Evolutionary conservation across 768 basidiomycete genomes (phyloP).

Genomic region (Calvatia gigantea): DNA sequence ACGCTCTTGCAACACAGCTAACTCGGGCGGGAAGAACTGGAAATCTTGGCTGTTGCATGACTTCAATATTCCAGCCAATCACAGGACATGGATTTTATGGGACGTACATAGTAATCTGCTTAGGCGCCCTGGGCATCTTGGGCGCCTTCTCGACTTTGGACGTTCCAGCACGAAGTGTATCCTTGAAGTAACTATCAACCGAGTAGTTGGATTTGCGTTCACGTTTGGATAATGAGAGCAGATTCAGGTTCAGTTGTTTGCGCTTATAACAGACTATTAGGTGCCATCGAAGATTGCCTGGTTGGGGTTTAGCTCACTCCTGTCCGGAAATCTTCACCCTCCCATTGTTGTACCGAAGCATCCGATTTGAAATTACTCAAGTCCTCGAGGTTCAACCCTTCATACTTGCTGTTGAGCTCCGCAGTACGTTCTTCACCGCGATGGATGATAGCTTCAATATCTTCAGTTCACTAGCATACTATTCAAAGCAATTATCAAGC

Average conservation of each 20-base stretch:
- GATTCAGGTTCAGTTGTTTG: constrained; percentile 69
- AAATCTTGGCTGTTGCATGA: constrained; percentile 72
- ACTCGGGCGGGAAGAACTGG: constrained; percentile 88
- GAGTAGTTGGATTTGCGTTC: constrained; percentile 94
- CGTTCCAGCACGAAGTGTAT: constrained; percentile 76
- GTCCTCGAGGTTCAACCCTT: constrained; percentile 89
- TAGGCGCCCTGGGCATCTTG: constrained; percentile 82
- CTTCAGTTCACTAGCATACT: constrained; percentile 79
- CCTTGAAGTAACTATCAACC: constrained; percentile 94
- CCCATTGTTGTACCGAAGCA: constrained; percentile 89
- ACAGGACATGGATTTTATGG: background rate
- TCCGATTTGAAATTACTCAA: constrained; percentile 97
- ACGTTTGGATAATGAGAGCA: constrained; percentile 87
- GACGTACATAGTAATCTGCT: constrained; percentile 78
- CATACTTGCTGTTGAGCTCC: constrained; percentile 89
- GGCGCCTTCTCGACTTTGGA: constrained; percentile 79
- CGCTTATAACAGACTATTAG: constrained; percentile 35
- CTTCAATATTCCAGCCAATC: constrained; percentile 2
- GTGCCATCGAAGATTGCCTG: background rate
- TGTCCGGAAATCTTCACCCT: constrained; percentile 86
- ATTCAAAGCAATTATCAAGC: background rate
- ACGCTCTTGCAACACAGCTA: constrained; percentile 81
- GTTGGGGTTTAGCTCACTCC: constrained; percentile 44
- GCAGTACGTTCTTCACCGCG: constrained; percentile 88
- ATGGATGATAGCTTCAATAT: constrained; percentile 92